A percentile compares a stretch with the other conserved stretches of the same genome.
Evolutionary conservation across 306 rosid genomes (phyloP).

Genomic region (Quercus dentata): DNA sequence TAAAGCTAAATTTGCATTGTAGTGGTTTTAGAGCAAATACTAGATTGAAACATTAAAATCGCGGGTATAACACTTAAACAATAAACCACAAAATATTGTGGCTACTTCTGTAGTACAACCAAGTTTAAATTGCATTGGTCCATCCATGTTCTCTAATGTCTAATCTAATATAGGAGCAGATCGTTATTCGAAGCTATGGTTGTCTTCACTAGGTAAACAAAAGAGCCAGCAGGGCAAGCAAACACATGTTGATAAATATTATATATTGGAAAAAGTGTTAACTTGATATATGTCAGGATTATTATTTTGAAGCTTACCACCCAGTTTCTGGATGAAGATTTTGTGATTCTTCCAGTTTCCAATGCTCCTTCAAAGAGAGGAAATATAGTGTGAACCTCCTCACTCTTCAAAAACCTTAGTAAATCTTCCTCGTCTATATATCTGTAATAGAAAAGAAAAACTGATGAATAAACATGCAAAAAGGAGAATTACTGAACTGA

Average conservation of each 20-base stretch:
- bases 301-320: slow-evolving; percentile 29
- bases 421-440: slow-evolving; percentile 47
- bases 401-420: slow-evolving; percentile 33
- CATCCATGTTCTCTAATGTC: no score
- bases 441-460: slow-evolving; percentile 15
- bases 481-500: neutral
- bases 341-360: slow-evolving; percentile 35
- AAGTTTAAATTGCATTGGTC: no score
- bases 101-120: no score
- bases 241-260: neutral
- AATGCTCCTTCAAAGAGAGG: slow-evolving; percentile 46
- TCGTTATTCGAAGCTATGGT: neutral
- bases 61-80: no score
- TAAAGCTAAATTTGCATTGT: neutral
- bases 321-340: slow-evolving; percentile 48
- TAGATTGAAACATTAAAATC: neutral
- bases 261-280: neutral
- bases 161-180: neutral
- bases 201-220: neutral
- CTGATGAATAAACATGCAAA: neutral
- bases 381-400: slow-evolving; percentile 41
- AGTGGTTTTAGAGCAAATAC: neutral
- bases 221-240: neutral
- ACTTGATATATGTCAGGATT: neutral
- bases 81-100: neutral